These are phyloP conservation scores for Talaromyces sp. DNA, from an alignment of 2,329 filamentous ascomycete species.

Conservation along the genomic window DNA sequence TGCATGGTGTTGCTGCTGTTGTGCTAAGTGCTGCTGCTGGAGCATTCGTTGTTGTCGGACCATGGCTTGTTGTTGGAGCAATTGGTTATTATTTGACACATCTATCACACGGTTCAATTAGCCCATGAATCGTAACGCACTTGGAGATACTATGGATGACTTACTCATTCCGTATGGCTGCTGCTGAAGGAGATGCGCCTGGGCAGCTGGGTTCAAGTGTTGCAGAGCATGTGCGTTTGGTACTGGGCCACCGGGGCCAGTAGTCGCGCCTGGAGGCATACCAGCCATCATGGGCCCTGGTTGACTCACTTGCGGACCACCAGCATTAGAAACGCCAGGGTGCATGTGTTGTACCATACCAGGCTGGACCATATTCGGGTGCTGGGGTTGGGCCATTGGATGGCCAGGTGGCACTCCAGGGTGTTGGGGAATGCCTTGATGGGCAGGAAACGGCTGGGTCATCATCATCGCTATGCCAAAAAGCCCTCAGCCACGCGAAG, in stretches of 20 bases:
- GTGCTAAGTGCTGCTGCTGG: constrained; percentile 29
- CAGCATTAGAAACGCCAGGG: constrained; percentile 57
- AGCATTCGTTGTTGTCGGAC: constrained; percentile 29
- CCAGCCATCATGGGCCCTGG: constrained; percentile 61
- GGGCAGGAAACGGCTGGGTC: constrained; percentile 55
- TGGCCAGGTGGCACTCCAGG: constrained; percentile 59
- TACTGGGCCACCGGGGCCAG: constrained; percentile 47
- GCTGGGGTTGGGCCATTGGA: constrained; percentile 56
- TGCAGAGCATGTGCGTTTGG: constrained; percentile 59
- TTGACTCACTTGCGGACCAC: constrained; percentile 58
- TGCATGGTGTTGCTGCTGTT: constrained; percentile 18
- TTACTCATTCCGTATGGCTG: constrained; percentile 43
- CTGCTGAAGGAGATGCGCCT: constrained; percentile 49
- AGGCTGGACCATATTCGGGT: constrained; percentile 52
- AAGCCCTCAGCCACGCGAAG: constrained; percentile 32
- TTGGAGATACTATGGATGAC: constrained; percentile 20
- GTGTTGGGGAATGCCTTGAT: constrained; percentile 57
- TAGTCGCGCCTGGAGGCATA: constrained; percentile 58
- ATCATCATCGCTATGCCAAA: constrained; percentile 50
- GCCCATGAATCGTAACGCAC: not conserved
- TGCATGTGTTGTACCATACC: constrained; percentile 57
- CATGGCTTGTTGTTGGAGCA: constrained; percentile 42
- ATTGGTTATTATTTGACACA: constrained; percentile 44
- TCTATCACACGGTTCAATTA: constrained; percentile 6
- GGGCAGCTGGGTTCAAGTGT: constrained; percentile 53